phyloP scores from a whole-genome alignment of 495 filamentous ascomycete species.

The Sporormia fimetaria region DNA sequence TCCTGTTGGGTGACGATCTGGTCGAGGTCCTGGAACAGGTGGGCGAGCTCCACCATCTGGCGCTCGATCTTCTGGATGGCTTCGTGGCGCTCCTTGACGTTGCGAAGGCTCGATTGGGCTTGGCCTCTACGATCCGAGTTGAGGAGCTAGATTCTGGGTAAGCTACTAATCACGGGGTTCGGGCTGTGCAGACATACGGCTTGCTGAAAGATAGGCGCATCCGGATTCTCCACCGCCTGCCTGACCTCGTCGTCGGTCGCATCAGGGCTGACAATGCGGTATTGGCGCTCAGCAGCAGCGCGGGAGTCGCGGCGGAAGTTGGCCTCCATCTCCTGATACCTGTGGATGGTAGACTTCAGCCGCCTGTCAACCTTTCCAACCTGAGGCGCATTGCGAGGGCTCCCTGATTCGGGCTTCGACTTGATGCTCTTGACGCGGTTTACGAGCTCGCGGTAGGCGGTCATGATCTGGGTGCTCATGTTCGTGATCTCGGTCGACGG shows the following conservation, averaged over 20 bases:
- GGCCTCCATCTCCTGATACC: slow-evolving; percentile 66
- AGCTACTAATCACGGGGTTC: slow-evolving; percentile 6
- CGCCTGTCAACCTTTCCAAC: slow-evolving; percentile 68
- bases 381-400: slow-evolving; percentile 60
- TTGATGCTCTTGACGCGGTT: slow-evolving; percentile 69
- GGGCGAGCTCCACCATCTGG: slow-evolving; percentile 71
- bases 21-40: slow-evolving; percentile 78
- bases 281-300: slow-evolving; percentile 76
- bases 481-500: slow-evolving; percentile 41
- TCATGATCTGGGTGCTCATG: slow-evolving; percentile 62
- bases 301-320: slow-evolving; percentile 65
- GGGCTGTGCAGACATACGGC: slow-evolving; percentile 41
- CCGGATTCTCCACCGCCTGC: slow-evolving; percentile 57
- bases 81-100: slow-evolving; percentile 71
- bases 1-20: slow-evolving; percentile 76
- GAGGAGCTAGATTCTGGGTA: slow-evolving; percentile 36
- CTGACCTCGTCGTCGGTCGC: slow-evolving; percentile 70
- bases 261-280: slow-evolving; percentile 78
- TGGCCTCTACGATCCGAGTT: slow-evolving; percentile 64
- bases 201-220: slow-evolving; percentile 69
- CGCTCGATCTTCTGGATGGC: slow-evolving; percentile 85
- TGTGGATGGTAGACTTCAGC: slow-evolving; percentile 63
- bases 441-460: slow-evolving; percentile 60
- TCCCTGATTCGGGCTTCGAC: slow-evolving; percentile 59
- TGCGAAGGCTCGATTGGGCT: slow-evolving; percentile 62